Conservation (phyloP, 208 protist species). For the Trichomonas tenax region DNA sequence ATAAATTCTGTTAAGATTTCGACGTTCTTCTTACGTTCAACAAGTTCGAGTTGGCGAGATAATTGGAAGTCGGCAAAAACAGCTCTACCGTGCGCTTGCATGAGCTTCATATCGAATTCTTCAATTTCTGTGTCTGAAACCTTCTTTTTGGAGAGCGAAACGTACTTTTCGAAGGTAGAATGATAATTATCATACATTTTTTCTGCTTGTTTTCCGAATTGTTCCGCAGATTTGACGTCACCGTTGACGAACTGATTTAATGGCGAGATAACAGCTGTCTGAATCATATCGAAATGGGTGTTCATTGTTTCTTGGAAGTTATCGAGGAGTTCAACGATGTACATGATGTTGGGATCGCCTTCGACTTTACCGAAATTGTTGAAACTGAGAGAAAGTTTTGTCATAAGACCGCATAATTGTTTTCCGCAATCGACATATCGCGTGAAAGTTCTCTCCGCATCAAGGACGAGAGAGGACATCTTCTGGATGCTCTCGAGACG, state of each 20-base stretch:
- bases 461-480: background rate
- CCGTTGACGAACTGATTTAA: background rate
- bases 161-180: background rate
- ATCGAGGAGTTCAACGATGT: background rate
- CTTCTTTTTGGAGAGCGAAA: background rate
- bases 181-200: background rate
- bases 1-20: background rate
- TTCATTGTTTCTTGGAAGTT: background rate
- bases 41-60: background rate
- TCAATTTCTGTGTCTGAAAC: background rate
- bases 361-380: background rate
- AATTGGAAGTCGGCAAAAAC: background rate
- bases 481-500: background rate
- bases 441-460: background rate
- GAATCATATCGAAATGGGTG: background rate
- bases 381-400: background rate
- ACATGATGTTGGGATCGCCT: background rate
- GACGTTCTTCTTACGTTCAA: background rate
- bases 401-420: background rate
- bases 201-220: background rate
- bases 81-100: background rate
- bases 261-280: background rate
- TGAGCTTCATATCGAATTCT: background rate
- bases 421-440: background rate
- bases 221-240: background rate